phyloP scores from a whole-genome alignment of 2,329 filamentous ascomycete genomes.

The Bipolaris gigantea region DNA sequence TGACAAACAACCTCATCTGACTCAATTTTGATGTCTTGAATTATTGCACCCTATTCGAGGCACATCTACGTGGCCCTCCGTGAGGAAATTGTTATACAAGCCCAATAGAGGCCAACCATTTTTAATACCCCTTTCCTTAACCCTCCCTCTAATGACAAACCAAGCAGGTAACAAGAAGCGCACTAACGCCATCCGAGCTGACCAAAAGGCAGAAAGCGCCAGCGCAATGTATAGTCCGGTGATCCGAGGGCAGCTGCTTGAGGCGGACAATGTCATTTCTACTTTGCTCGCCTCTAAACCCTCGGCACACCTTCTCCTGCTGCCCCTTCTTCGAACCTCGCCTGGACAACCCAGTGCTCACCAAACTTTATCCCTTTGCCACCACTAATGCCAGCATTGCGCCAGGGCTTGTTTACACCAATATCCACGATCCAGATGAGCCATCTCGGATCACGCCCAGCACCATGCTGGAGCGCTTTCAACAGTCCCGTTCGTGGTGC shows the following conservation, averaged over 20 bases:
- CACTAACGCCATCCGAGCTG: background rate
- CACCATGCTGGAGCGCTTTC: conserved; percentile 69
- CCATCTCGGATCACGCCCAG: conserved; percentile 63
- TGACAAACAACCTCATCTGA: background rate
- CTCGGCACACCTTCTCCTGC: background rate
- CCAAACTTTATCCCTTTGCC: conserved; percentile 88
- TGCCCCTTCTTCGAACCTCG: conserved; percentile 50
- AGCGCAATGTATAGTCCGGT: conserved; percentile 10
- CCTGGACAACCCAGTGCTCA: conserved; percentile 78
- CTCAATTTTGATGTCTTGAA: background rate
- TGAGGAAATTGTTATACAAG: background rate
- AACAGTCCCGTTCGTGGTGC: conserved; percentile 84
- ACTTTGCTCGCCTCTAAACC: conserved; percentile 6
- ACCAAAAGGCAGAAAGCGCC: conserved; percentile 3
- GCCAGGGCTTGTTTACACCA: conserved; percentile 82
- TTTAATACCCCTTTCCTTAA: background rate
- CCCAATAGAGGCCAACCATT: background rate
- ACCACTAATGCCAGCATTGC: conserved; percentile 77
- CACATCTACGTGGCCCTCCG: background rate
- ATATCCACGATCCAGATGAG: conserved; percentile 83
- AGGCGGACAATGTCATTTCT: background rate
- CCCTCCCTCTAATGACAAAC: background rate
- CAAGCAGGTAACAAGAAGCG: background rate
- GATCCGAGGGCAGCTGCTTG: background rate
- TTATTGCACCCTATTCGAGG: background rate